A percentile compares a stretch with the other conserved stretches of the same genome.
phyloP scores from a whole-genome alignment of 192 early-diverging fungal genomes.

The Rhizophagus clarus region DNA sequence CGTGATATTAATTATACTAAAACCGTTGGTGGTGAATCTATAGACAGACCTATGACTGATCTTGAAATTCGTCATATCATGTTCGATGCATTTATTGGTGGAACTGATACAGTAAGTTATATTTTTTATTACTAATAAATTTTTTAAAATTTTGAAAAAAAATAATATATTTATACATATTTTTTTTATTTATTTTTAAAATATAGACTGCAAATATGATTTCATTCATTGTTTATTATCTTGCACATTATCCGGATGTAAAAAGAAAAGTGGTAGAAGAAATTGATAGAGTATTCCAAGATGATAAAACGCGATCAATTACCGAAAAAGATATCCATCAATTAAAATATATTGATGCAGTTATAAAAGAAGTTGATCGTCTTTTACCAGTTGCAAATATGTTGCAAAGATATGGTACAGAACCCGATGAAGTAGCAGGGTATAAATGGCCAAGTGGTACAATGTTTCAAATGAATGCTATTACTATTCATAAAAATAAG shows the following conservation, averaged over 20 bases:
- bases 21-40: background rate
- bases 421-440: background rate
- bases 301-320: too few relatives aligned
- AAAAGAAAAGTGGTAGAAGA: background rate
- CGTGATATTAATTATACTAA: background rate
- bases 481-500: background rate
- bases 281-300: background rate
- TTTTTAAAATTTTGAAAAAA: too few relatives aligned
- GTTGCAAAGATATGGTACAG: background rate
- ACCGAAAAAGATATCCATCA: background rate
- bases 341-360: conserved; percentile 16
- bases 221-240: too few relatives aligned
- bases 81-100: conserved; percentile 9
- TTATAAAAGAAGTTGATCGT: conserved; percentile 10
- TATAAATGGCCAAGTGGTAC: background rate
- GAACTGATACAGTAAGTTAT: conserved; percentile 21
- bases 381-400: background rate
- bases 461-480: background rate
- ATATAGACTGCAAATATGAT: background rate
- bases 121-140: too few relatives aligned
- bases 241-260: background rate
- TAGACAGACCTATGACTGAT: conserved; percentile 1
- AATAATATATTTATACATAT: too few relatives aligned
- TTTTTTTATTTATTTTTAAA: too few relatives aligned
- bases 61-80: conserved; percentile 7